phyloP scores from a whole-genome alignment of 108 stramenopile genomes.

The Schizochytrium sp. region DNA sequence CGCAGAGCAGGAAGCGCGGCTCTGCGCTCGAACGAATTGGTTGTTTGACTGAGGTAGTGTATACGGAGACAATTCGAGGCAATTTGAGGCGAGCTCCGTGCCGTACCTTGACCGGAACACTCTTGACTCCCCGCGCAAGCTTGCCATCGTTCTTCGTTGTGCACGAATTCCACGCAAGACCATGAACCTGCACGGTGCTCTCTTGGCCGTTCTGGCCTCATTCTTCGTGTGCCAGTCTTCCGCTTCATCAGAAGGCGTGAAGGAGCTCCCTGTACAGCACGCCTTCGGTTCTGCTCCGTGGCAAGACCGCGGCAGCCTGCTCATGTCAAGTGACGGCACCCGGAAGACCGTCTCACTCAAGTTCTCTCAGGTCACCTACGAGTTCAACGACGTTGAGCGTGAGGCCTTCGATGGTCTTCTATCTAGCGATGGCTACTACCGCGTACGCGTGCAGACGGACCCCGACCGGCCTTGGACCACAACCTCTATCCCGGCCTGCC shows the following conservation, averaged over 20 bases:
- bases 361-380: conserved; percentile 13
- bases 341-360: conserved; percentile 49
- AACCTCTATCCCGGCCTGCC: conserved; percentile 53
- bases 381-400: conserved; percentile 6
- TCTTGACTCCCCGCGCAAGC: no score
- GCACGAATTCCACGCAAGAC: no score
- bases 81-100: no score
- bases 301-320: conserved; percentile 10
- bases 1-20: no score
- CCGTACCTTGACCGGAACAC: no score
- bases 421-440: not conserved
- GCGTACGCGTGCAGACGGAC: conserved; percentile 26
- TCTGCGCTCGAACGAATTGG: no score
- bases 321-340: not conserved
- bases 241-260: not conserved
- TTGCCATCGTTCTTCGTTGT: no score
- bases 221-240: not conserved
- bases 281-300: conserved; percentile 1
- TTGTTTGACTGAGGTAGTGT: no score
- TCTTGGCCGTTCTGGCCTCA: no score
- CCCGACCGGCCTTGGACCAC: conserved; percentile 12
- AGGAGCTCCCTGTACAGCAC: conserved; percentile 34
- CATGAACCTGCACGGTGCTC: no score
- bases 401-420: conserved; percentile 43
- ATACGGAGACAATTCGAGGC: no score